Evolutionary conservation across 352 stramenopile genomes (phyloP).

Genomic region (Pythium phragmiticola): DNA sequence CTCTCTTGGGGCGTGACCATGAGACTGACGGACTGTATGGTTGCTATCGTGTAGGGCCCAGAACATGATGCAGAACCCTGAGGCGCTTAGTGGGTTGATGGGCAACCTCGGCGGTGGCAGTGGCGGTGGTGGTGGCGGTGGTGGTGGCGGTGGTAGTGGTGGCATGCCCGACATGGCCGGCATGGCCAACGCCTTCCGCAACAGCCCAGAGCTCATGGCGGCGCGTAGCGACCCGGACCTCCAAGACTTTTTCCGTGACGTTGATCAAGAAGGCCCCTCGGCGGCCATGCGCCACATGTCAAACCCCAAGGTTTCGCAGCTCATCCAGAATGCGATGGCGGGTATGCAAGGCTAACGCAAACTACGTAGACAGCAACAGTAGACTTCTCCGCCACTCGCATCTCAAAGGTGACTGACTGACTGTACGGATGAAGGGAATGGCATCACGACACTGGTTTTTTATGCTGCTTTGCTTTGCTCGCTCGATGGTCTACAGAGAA

Average conservation of each 20-base stretch:
- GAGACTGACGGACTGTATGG: neutral
- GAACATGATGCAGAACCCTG: constrained; percentile 90
- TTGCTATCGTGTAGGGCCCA: constrained; percentile 44
- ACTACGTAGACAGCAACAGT: neutral
- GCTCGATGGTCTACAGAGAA: neutral
- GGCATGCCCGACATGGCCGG: constrained; percentile 67
- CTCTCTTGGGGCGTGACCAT: neutral
- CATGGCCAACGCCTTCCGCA: constrained; percentile 51
- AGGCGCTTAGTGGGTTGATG: constrained; percentile 80
- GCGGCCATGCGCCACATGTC: constrained; percentile 87
- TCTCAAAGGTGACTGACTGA: constrained; percentile 1
- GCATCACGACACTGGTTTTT: neutral
- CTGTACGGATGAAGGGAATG: neutral
- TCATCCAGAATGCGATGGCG: constrained; percentile 73
- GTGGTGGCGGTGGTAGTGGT: constrained; percentile 26
- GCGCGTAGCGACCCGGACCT: constrained; percentile 73
- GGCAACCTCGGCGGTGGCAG: constrained; percentile 44
- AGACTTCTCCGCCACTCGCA: neutral
- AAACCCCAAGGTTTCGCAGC: constrained; percentile 81
- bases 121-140: constrained; percentile 22
- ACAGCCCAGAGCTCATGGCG: constrained; percentile 71
- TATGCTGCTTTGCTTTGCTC: too few species aligned
- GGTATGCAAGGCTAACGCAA: constrained; percentile 47
- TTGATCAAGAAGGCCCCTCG: constrained; percentile 71
- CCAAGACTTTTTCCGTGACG: constrained; percentile 79